Conservation (phyloP, 1,139 yeast genomes). For the Yamadazyma blattariae region DNA sequence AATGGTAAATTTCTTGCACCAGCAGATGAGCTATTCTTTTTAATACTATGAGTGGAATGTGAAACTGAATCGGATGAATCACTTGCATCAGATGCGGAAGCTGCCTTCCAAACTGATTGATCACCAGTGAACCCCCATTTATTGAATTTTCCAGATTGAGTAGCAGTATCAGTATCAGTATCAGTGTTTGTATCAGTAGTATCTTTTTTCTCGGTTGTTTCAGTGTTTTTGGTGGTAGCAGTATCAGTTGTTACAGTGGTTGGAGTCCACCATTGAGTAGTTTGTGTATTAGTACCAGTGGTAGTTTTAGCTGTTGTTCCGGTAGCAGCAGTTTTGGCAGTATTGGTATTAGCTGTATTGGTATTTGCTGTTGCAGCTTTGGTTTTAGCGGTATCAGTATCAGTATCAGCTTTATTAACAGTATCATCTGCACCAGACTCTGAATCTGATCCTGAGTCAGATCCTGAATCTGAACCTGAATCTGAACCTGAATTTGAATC, state of each 20-base stretch:
- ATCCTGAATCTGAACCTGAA: background rate
- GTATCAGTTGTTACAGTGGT: conserved; percentile 6
- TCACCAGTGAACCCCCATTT: conserved; percentile 46
- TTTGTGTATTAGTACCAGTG: conserved; percentile 5
- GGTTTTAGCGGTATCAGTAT: conserved; percentile 5
- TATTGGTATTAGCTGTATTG: conserved; percentile 2
- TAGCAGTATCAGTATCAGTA: conserved; percentile 11
- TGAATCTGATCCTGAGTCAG: background rate
- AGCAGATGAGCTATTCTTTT: conserved; percentile 19
- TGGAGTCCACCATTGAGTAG: conserved; percentile 10
- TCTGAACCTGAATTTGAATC: conserved; percentile 1
- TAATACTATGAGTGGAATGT: conserved; percentile 13
- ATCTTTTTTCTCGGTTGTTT: conserved; percentile 2
- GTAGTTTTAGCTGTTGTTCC: conserved; percentile 4
- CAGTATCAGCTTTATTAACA: conserved; percentile 1
- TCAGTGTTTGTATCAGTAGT: conserved; percentile 11
- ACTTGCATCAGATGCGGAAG: conserved; percentile 1
- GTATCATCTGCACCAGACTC: conserved; percentile 1
- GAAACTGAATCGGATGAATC: conserved; percentile 10
- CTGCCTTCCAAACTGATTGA: conserved; percentile 33
- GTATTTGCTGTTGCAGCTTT: conserved; percentile 1
- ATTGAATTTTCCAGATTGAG: conserved; percentile 26
- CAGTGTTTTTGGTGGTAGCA: conserved; percentile 5
- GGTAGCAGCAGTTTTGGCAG: conserved; percentile 3
- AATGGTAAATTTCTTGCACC: conserved; percentile 11